These are phyloP conservation scores for Clavispora phyllophila DNA, from an alignment of 805 yeast species.

Conservation along the genomic window DNA sequence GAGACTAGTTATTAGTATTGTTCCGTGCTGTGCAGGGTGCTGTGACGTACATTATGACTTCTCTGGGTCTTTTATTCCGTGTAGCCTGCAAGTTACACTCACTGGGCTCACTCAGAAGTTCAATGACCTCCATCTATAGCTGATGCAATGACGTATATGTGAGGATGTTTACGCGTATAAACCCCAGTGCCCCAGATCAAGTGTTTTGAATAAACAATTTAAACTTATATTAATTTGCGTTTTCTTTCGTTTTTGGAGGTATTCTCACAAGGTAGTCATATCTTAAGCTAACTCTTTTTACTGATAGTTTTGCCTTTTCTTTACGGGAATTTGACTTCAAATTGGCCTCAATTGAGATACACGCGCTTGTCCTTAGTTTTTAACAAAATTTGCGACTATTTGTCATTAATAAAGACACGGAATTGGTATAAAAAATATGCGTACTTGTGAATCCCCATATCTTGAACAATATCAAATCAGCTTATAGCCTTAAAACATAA, in stretches of 20 bases:
- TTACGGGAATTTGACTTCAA: background rate
- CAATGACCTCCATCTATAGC: conserved; percentile 9
- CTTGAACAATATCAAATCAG: too few species aligned
- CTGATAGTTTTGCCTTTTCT: too few species aligned
- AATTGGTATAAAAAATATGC: background rate
- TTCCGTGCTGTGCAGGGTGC: too few species aligned
- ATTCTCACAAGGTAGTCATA: too few species aligned
- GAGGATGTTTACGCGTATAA: conserved; percentile 6
- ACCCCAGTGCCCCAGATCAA: conserved; percentile 20
- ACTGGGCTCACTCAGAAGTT: conserved; percentile 12
- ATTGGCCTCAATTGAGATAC: background rate
- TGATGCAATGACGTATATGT: background rate
- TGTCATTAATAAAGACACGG: background rate
- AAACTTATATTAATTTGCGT: too few species aligned
- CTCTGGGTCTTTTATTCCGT: background rate
- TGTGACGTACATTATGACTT: conserved; percentile 10
- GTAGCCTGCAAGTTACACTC: background rate
- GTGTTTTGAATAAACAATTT: background rate
- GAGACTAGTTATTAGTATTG: conserved; percentile 3
- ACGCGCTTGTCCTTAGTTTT: background rate
- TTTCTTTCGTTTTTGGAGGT: background rate
- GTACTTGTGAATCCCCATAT: too few species aligned
- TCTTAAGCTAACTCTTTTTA: too few species aligned
- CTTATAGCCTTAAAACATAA: too few species aligned
- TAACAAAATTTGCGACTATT: conserved; percentile 5